Evolutionary conservation across 495 filamentous ascomycete genomes (phyloP), one percentile per base, ranked within the genome.

Genomic region (Aspergillus saccharolyticus): DNA sequence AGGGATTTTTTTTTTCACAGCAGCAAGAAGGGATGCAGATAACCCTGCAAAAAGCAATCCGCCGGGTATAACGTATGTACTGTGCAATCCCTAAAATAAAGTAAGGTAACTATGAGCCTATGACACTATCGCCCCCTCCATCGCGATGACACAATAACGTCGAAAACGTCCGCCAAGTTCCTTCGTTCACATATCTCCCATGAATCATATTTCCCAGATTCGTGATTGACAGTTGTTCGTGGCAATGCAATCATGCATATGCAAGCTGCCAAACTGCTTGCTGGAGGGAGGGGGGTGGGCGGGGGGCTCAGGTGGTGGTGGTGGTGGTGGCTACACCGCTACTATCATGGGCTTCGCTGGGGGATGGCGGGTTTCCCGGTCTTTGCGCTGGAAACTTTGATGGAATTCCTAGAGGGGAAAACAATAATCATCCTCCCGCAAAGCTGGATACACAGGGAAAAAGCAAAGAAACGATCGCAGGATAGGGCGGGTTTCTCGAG

Each of bases 311-410:
- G 44, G 28, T 48, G 45, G 30, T 45, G 33, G 33, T 39, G 4
- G 10, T 30, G 25, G 25, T 30, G 25, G 10, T 30, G 25, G 25
- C 53, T 54, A 55, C 58, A 60, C 57, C 57, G 57, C 57, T 55
- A 61, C 47, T 58, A 49, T 52, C 50, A 3, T 28, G 3, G n/a
- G 25, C 25, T 28, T 28, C 25, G 25, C 25, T 28, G 25, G 25
- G 9, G 25, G 43, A n/a, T 10, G 53, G 42, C 58, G 39, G 33
- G 24, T 16, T 42, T 39, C 33, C 33, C 33, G 33, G 33, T 39
- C 33, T 39, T 39, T 39, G 33, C 33, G 33, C 33, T 30, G 10
- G 4, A 30, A 10, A 10, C 25, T n/a, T n/a, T n/a, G n/a, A n/a
- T n/a, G n/a, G n/a, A n/a, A n/a, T n/a, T n/a, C n/a, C n/a, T n/a